Percentiles rank a stretch among this genome's conserved stretches.
Conservation (phyloP, 441 rosid species). For the Pelargonium cotyledonis region DNA sequence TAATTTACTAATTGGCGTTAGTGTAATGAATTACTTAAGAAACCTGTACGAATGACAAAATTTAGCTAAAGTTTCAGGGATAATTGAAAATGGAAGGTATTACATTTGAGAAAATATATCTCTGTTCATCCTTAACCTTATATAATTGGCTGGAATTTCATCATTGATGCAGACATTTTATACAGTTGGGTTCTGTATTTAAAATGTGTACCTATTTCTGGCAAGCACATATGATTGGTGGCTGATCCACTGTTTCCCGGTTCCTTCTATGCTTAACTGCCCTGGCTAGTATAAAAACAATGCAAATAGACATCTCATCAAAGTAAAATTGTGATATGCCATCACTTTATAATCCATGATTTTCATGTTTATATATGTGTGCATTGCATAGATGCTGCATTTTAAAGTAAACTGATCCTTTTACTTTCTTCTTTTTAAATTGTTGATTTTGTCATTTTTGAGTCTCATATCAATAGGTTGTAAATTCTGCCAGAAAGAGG, state of each 20-base stretch:
- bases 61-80: not conserved
- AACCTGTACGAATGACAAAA: not conserved
- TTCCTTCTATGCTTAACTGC: not conserved
- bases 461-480: conserved; percentile 42
- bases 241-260: not conserved
- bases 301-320: not conserved
- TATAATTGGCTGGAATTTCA: not conserved
- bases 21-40: not conserved
- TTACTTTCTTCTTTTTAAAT: conserved; percentile 7
- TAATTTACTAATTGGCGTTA: not conserved
- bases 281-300: not conserved
- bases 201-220: not conserved
- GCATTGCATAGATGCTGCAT: not conserved
- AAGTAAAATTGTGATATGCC: not conserved
- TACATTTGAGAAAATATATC: not conserved
- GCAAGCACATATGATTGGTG: not conserved
- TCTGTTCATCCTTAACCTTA: not conserved
- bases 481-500: conserved; percentile 64
- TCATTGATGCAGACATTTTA: not conserved
- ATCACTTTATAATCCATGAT: conserved; percentile 2
- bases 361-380: not conserved
- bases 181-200: not conserved
- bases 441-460: conserved; percentile 7
- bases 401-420: not conserved
- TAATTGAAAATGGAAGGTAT: not conserved